Evolutionary conservation across 2,329 filamentous ascomycete species (phyloP).

Genomic region (Akanthomyces dipterigenus): DNA sequence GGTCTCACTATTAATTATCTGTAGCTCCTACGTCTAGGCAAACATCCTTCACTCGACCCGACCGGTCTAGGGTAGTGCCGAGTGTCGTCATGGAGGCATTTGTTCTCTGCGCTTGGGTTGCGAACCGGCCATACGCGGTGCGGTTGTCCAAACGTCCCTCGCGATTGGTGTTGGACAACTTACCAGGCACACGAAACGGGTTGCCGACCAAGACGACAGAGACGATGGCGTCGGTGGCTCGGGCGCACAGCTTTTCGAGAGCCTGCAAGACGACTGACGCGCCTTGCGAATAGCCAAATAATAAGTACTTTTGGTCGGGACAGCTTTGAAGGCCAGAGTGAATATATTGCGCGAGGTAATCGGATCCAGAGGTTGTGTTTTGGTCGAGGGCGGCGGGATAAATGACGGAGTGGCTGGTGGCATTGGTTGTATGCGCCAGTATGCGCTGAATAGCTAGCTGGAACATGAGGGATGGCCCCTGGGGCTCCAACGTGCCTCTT

Average conservation of each 20-base stretch:
- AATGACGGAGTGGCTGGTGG: not conserved
- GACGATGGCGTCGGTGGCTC: not conserved
- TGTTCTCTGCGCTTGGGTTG: not conserved
- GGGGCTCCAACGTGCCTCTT: not conserved
- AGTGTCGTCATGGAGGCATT: not conserved
- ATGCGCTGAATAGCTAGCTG: not conserved
- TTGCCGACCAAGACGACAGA: not conserved
- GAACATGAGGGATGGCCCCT: not conserved
- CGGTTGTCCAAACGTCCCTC: not conserved
- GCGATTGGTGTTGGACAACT: not conserved
- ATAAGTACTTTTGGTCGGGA: not conserved
- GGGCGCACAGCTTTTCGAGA: not conserved
- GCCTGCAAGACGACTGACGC: not conserved
- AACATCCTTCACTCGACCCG: not conserved
- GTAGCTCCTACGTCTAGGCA: not conserved
- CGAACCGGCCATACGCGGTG: not conserved
- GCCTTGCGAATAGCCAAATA: not conserved
- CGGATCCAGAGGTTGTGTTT: not conserved
- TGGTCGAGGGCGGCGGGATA: not conserved
- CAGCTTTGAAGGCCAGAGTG: not conserved
- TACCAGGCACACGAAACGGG: not conserved
- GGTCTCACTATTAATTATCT: too few relatives aligned
- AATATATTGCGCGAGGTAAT: not conserved
- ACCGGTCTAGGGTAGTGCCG: not conserved
- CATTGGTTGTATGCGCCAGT: not conserved